Percentiles rank a stretch among this genome's conserved stretches.
Evolutionary conservation across 192 early-diverging fungal species (phyloP).

Genomic region (Podila horticola): DNA sequence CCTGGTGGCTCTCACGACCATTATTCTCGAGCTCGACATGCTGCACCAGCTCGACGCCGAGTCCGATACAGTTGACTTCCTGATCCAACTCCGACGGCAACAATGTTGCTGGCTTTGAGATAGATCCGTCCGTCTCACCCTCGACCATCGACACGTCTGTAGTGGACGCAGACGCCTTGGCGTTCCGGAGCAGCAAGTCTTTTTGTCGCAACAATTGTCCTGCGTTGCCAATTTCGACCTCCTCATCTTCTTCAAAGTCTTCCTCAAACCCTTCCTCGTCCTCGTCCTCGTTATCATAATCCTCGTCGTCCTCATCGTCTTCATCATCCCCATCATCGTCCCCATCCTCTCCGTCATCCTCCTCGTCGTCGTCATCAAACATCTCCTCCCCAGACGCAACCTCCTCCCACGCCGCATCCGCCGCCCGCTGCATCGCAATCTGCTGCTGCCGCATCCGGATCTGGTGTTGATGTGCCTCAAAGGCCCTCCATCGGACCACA

Average conservation of each 20-base stretch:
- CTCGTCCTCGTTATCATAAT: conserved; percentile 11
- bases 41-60: neutral
- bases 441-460: conserved; percentile 50
- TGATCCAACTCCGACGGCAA: neutral
- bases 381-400: conserved; percentile 29
- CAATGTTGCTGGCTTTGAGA: neutral
- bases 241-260: neutral
- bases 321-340: conserved; percentile 8
- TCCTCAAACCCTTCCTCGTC: conserved; percentile 10
- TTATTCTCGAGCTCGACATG: conserved; percentile 2
- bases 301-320: conserved; percentile 12
- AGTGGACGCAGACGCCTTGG: neutral
- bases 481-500: conserved; percentile 39
- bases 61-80: neutral
- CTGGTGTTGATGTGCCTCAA: conserved; percentile 51
- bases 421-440: conserved; percentile 49
- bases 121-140: neutral
- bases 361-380: conserved; percentile 32
- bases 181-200: neutral
- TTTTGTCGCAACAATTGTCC: conserved; percentile 3
- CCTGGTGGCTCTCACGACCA: neutral
- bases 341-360: conserved; percentile 12
- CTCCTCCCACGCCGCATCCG: conserved; percentile 49
- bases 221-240: neutral
- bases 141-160: neutral